Evolutionary conservation across 371 early-diverging fungal genomes (phyloP).

Genomic region (Dentiscutata heterogama): DNA sequence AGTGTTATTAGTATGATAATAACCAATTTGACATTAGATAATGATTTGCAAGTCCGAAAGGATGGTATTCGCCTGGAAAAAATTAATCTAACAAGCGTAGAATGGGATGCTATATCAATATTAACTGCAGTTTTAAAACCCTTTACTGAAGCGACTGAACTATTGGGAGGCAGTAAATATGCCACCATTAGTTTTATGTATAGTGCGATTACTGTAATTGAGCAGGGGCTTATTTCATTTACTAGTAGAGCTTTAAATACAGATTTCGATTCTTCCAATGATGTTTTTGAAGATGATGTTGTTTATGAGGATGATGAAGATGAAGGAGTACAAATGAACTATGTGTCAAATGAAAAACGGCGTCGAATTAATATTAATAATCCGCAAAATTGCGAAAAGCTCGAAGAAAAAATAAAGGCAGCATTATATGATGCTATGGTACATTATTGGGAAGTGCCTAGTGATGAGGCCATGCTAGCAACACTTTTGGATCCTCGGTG

Average conservation of each 20-base stretch:
- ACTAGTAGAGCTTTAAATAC: background rate
- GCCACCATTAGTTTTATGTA: background rate
- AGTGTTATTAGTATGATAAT: too few relatives aligned
- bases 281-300: constrained; percentile 4
- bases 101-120: background rate
- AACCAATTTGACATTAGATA: too few relatives aligned
- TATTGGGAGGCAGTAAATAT: constrained; percentile 5
- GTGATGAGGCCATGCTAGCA: background rate
- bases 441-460: background rate
- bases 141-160: background rate
- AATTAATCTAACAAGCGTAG: background rate
- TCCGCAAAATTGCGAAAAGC: background rate
- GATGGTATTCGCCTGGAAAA: background rate
- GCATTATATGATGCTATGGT: background rate
- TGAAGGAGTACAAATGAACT: background rate
- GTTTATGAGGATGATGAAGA: background rate
- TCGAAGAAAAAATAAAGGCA: background rate
- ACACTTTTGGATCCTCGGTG: too few relatives aligned
- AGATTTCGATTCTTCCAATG: background rate
- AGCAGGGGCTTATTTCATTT: too few relatives aligned
- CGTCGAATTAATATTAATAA: constrained; percentile 1
- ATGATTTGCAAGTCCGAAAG: background rate
- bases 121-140: background rate
- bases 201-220: background rate
- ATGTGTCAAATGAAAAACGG: background rate